A percentile compares a stretch with the other conserved stretches of the same genome.
Evolutionary conservation across 352 stramenopile genomes (phyloP).

Genomic region (Blastocystis sp.): DNA sequence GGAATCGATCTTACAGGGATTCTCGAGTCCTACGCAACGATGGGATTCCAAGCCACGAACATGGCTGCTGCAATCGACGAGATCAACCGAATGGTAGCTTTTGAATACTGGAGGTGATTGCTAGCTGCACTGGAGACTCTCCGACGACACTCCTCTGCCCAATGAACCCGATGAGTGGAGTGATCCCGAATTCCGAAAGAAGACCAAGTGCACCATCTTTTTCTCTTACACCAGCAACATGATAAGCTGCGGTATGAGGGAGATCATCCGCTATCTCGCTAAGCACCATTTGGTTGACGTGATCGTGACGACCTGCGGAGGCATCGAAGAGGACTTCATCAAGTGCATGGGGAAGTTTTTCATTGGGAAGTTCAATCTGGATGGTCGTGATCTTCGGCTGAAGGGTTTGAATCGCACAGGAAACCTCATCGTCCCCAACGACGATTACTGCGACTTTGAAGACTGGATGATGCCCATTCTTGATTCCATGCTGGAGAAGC

Average conservation of each 20-base stretch:
- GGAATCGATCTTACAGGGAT: conserved; percentile 77
- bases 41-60: conserved; percentile 91
- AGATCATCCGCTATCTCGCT: conserved; percentile 92
- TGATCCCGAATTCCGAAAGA: conserved; percentile 72
- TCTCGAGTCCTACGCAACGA: conserved; percentile 74
- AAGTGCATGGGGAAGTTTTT: conserved; percentile 97
- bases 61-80: conserved; percentile 90
- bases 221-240: conserved; percentile 98
- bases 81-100: conserved; percentile 88
- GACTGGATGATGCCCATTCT: conserved; percentile 88
- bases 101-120: neutral
- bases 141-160: conserved; percentile 80
- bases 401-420: conserved; percentile 98
- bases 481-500: conserved; percentile 92
- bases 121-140: conserved; percentile 87
- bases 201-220: conserved; percentile 93
- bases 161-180: conserved; percentile 83
- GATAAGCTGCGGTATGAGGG: conserved; percentile 92
- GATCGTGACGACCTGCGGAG: conserved; percentile 84
- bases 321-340: conserved; percentile 96
- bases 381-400: conserved; percentile 77
- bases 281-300: conserved; percentile 97
- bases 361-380: conserved; percentile 93
- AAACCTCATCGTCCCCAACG: conserved; percentile 98
- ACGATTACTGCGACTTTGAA: conserved; percentile 98